Evolutionary conservation across 2,329 filamentous ascomycete genomes (phyloP).

Genomic region (Paraphoma chrysanthemicola): DNA sequence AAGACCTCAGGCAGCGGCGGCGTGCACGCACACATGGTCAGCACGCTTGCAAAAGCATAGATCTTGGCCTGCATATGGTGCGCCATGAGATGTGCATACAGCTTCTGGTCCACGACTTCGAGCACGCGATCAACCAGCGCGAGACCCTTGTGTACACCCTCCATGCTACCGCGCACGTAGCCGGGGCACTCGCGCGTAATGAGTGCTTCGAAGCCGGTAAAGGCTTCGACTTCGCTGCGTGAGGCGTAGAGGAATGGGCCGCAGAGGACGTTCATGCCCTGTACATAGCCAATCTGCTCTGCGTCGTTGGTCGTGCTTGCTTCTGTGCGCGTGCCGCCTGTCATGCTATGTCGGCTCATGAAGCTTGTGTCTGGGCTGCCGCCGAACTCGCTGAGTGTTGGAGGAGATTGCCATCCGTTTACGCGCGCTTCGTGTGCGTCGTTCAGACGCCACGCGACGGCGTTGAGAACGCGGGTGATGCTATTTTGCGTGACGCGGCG

Average conservation of each 20-base stretch:
- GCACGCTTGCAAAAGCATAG: slow-evolving; percentile 93
- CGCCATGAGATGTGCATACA: slow-evolving; percentile 81
- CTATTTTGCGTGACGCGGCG: slow-evolving; percentile 94
- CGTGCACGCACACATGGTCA: slow-evolving; percentile 95
- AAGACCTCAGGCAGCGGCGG: slow-evolving; percentile 93
- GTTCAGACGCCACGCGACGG: slow-evolving; percentile 90
- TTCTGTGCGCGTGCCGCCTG: slow-evolving; percentile 35
- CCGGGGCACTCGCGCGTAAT: slow-evolving; percentile 88
- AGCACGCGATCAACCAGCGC: slow-evolving; percentile 91
- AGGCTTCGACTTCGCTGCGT: slow-evolving; percentile 92
- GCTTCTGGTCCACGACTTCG: slow-evolving; percentile 86
- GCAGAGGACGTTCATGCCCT: slow-evolving; percentile 98
- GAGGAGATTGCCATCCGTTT: slow-evolving; percentile 59
- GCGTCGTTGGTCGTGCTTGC: slow-evolving; percentile 51
- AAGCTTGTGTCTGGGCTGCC: slow-evolving; percentile 55
- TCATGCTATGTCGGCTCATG: slow-evolving; percentile 42
- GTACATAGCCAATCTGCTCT: slow-evolving; percentile 88
- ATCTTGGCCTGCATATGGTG: slow-evolving; percentile 92
- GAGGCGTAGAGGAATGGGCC: slow-evolving; percentile 96
- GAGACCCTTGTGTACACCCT: slow-evolving; percentile 91
- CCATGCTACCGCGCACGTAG: slow-evolving; percentile 95
- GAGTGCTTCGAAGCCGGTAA: slow-evolving; percentile 86
- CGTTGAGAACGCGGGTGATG: slow-evolving; percentile 91
- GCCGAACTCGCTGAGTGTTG: slow-evolving; percentile 56
- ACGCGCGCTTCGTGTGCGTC: slow-evolving; percentile 72